Evolutionary conservation across 2,329 filamentous ascomycete species (phyloP).

Genomic region (Diplodia sapinea): DNA sequence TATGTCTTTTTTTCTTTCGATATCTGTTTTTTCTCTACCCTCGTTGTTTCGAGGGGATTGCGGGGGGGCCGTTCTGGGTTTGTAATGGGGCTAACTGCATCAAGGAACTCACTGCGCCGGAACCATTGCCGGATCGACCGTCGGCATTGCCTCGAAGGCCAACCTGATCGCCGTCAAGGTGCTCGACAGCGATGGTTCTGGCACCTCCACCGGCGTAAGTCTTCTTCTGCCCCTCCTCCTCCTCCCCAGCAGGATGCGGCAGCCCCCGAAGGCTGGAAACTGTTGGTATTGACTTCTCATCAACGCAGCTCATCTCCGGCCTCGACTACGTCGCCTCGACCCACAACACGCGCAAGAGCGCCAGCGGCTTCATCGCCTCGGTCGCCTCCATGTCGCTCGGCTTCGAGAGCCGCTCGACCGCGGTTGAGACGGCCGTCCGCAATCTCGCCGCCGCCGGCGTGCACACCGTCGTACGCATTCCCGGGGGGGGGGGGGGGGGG

Average conservation of each 20-base stretch:
- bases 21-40: background rate
- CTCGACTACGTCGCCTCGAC: conserved; percentile 55
- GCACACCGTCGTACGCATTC: conserved; percentile 39
- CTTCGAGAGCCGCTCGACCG: conserved; percentile 41
- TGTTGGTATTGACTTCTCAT: too few species aligned
- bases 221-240: background rate
- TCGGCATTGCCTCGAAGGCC: conserved; percentile 46
- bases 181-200: conserved; percentile 35
- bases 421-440: conserved; percentile 46
- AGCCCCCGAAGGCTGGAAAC: background rate
- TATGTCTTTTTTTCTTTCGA: background rate
- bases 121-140: conserved; percentile 43
- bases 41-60: too few species aligned
- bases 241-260: background rate
- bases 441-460: conserved; percentile 49
- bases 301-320: conserved; percentile 48
- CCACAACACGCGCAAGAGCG: conserved; percentile 50
- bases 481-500: too few species aligned
- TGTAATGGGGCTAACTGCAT: background rate
- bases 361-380: conserved; percentile 50
- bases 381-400: conserved; percentile 56
- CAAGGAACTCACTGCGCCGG: conserved; percentile 45
- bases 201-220: conserved; percentile 18
- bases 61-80: too few species aligned
- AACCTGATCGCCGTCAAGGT: conserved; percentile 47